Conservation (phyloP, 352 stramenopile genomes). For the Globisporangium splendens region DNA sequence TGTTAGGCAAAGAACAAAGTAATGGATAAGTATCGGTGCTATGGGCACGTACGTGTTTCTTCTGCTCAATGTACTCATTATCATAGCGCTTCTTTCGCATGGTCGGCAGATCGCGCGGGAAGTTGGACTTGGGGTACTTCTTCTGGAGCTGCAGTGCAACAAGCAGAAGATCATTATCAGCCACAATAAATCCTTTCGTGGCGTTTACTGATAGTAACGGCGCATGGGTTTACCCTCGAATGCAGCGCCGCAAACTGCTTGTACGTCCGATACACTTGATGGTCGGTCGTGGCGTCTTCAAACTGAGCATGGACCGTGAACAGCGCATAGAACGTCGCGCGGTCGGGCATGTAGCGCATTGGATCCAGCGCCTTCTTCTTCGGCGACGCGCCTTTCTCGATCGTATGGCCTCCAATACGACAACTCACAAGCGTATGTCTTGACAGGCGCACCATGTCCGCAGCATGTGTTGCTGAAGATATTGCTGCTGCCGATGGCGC, state of each 20-base stretch:
- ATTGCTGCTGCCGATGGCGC: not conserved
- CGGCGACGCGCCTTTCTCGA: slow-evolving; percentile 54
- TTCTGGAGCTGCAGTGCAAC: slow-evolving; percentile 44
- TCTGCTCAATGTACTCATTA: slow-evolving; percentile 77
- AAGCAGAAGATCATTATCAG: not conserved
- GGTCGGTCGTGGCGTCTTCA: slow-evolving; percentile 30
- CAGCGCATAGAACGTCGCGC: slow-evolving; percentile 44
- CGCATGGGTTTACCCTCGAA: slow-evolving; percentile 20
- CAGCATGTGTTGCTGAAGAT: not conserved
- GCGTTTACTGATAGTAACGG: no score
- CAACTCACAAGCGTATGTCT: slow-evolving; percentile 22
- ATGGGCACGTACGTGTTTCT: slow-evolving; percentile 24
- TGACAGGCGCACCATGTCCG: not conserved
- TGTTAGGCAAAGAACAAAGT: not conserved
- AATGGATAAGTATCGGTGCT: not conserved
- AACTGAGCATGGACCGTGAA: slow-evolving; percentile 58
- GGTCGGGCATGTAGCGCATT: slow-evolving; percentile 61
- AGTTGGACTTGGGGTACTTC: slow-evolving; percentile 68
- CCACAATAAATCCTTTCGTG: no score
- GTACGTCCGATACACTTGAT: slow-evolving; percentile 63
- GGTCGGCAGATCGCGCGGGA: slow-evolving; percentile 53
- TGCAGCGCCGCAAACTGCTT: slow-evolving; percentile 62
- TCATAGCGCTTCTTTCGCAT: slow-evolving; percentile 75
- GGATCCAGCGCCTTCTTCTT: slow-evolving; percentile 75
- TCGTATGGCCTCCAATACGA: slow-evolving; percentile 55